Conservation (phyloP, 1,284 basidiomycete genomes). For the Heterobasidion annosum region DNA sequence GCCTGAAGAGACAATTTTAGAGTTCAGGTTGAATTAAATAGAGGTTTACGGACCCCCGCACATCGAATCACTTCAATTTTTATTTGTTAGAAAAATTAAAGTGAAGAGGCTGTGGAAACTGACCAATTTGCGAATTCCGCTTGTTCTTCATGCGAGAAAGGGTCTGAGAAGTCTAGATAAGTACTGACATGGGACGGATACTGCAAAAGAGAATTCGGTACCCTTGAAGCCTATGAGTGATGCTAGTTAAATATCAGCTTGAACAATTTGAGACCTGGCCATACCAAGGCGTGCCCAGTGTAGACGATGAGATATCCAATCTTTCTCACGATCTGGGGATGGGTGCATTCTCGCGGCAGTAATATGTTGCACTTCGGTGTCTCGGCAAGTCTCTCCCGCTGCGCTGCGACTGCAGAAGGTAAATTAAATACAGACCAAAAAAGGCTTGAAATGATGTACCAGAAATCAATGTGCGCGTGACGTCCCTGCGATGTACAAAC, state of each 20-base stretch:
- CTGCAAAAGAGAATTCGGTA: conserved; percentile 40
- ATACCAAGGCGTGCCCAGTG: conserved; percentile 52
- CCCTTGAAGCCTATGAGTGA: conserved; percentile 33
- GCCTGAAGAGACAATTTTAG: too few relatives aligned
- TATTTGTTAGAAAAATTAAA: not conserved
- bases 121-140: conserved; percentile 46
- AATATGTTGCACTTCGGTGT: conserved; percentile 42
- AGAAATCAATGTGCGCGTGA: conserved; percentile 51
- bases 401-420: conserved; percentile 17
- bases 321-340: conserved; percentile 36
- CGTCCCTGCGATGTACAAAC: conserved; percentile 31
- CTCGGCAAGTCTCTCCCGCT: conserved; percentile 37
- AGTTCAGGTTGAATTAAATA: too few relatives aligned
- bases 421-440: not conserved
- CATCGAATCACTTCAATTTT: conserved; percentile 37
- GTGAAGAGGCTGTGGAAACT: too few relatives aligned
- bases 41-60: conserved; percentile 31
- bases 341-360: conserved; percentile 28
- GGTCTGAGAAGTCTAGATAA: conserved; percentile 26
- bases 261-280: conserved; percentile 39
- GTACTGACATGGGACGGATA: conserved; percentile 30
- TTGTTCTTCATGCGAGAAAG: conserved; percentile 48
- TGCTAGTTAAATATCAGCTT: conserved; percentile 27
- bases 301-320: conserved; percentile 44
- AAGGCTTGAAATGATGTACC: not conserved